phyloP scores from a whole-genome alignment of 306 rosid species.

The Rosa lucieae region DNA sequence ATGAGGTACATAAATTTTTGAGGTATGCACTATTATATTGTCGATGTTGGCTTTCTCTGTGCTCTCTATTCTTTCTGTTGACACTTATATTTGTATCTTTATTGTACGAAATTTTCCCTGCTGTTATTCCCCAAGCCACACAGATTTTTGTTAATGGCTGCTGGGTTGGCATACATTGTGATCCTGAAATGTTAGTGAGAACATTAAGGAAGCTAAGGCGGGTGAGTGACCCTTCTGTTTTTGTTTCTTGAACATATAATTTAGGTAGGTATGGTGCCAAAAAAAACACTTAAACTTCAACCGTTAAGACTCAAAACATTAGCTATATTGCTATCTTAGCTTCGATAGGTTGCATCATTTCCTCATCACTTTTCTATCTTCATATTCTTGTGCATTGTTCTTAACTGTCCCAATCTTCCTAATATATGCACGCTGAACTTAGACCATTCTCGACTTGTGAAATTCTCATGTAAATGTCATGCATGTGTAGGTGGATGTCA shows the following conservation, averaged over 20 bases:
- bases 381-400: slow-evolving; percentile 1
- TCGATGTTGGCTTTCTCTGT: too few species aligned
- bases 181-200: slow-evolving; percentile 98
- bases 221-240: slow-evolving; percentile 46
- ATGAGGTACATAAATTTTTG: slow-evolving; percentile 96
- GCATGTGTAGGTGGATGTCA: slow-evolving; percentile 84
- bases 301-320: not conserved
- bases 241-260: not conserved
- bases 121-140: slow-evolving; percentile 90
- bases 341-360: not conserved
- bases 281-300: not conserved
- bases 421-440: too few species aligned
- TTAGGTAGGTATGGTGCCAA: not conserved
- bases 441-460: not conserved
- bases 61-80: too few species aligned
- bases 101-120: slow-evolving; percentile 80
- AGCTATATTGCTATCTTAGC: not conserved
- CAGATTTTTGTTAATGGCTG: slow-evolving; percentile 97
- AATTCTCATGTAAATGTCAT: slow-evolving; percentile 1
- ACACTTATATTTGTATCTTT: too few species aligned
- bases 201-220: slow-evolving; percentile 87
- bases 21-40: not conserved
- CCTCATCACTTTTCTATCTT: not conserved
- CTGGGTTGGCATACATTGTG: slow-evolving; percentile 98
- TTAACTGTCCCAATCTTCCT: not conserved